Evolutionary conservation across 2,329 filamentous ascomycete genomes (phyloP).

Genomic region (Helicocarpus griseus): DNA sequence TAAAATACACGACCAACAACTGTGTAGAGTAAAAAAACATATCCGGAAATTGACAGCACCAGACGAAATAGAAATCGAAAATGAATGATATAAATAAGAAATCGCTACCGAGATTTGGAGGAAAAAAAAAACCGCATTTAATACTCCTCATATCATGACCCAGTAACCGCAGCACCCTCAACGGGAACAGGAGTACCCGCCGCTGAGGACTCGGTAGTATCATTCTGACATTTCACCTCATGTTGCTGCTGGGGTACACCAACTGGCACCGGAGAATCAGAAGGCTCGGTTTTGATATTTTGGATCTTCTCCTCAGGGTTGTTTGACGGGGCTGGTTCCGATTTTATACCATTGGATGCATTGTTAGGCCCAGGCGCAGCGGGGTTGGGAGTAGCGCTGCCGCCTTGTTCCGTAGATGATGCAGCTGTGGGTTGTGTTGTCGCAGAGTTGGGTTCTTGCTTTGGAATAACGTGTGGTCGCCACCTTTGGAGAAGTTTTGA

Average conservation of each 20-base stretch:
- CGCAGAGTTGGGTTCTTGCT: constrained; percentile 5
- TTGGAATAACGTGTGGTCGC: constrained; percentile 36
- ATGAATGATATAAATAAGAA: background rate
- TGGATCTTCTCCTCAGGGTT: background rate
- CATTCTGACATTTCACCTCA: background rate
- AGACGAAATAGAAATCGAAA: background rate
- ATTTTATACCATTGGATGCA: constrained; percentile 1
- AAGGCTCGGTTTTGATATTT: background rate
- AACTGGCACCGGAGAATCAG: background rate
- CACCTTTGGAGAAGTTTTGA: constrained; percentile 47
- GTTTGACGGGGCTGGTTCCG: background rate
- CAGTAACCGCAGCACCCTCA: background rate
- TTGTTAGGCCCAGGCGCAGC: background rate
- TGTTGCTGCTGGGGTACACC: background rate
- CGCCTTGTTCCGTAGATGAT: background rate
- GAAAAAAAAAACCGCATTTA: background rate
- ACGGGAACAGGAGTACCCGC: background rate
- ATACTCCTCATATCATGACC: background rate
- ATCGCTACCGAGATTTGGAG: no score
- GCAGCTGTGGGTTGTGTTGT: background rate
- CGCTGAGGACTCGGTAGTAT: background rate
- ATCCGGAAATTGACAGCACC: background rate
- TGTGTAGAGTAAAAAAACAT: background rate
- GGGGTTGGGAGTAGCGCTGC: background rate
- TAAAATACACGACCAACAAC: background rate